These are phyloP conservation scores for Penicillium atrosanguineum DNA, from an alignment of 495 filamentous ascomycete genomes.

Conservation along the genomic window DNA sequence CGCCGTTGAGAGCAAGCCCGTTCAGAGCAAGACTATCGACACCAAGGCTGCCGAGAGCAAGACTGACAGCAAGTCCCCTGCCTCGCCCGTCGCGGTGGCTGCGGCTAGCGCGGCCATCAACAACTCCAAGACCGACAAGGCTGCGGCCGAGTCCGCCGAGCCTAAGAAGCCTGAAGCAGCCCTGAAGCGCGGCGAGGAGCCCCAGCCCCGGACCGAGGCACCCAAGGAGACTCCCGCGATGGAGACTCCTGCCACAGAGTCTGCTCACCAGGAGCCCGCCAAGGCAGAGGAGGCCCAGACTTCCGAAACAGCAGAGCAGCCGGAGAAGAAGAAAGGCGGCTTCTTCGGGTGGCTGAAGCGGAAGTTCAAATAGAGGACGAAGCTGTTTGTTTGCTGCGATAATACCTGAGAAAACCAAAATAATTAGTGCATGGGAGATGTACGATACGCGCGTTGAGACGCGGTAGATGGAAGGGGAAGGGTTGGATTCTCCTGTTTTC, in stretches of 20 bases:
- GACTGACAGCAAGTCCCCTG: neutral
- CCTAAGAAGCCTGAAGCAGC: constrained; percentile 27
- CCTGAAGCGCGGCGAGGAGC: constrained; percentile 22
- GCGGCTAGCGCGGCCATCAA: constrained; percentile 27
- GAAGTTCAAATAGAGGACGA: constrained; percentile 25
- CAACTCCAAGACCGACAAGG: constrained; percentile 22
- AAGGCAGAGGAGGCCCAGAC: constrained; percentile 16
- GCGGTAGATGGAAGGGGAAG: neutral
- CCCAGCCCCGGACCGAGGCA: constrained; percentile 10
- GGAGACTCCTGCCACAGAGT: constrained; percentile 4
- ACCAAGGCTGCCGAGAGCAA: neutral
- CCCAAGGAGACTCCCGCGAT: constrained; percentile 4
- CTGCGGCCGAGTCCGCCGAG: constrained; percentile 14
- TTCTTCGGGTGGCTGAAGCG: constrained; percentile 31
- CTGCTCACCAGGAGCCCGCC: constrained; percentile 4
- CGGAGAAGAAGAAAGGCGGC: constrained; percentile 30
- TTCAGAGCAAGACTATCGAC: constrained; percentile 31
- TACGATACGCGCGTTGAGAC: constrained; percentile 21
- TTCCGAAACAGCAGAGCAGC: constrained; percentile 9
- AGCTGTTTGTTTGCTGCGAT: neutral
- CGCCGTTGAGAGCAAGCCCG: constrained; percentile 48
- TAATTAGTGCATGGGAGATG: constrained; percentile 8
- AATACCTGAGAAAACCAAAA: constrained; percentile 1
- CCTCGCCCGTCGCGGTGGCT: constrained; percentile 25
- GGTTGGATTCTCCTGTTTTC: neutral